phyloP scores from a whole-genome alignment of 768 basidiomycete species.

The Obba rivulosa region DNA sequence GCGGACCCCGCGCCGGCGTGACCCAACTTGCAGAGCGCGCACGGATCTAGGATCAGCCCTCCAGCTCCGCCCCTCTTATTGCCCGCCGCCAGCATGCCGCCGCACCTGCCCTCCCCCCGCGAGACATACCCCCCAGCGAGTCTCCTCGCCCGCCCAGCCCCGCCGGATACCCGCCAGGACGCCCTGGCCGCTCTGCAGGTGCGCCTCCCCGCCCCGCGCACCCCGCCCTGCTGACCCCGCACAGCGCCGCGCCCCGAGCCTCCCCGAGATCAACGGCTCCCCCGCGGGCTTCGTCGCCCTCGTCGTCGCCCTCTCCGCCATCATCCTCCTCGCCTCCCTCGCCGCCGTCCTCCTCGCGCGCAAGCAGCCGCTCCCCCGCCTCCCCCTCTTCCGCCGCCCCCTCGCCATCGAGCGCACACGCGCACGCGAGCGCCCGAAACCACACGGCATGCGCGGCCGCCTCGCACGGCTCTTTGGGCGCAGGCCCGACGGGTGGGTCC shows the following conservation, averaged over 20 bases:
- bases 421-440: constrained; percentile 14
- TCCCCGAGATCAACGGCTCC: constrained; percentile 22
- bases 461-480: constrained; percentile 24
- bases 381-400: constrained; percentile 29
- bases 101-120: too few species aligned
- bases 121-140: too few species aligned
- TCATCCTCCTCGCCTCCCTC: constrained; percentile 48
- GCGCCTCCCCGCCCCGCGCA: too few species aligned
- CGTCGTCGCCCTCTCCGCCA: constrained; percentile 46
- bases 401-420: constrained; percentile 17
- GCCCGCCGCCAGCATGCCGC: too few species aligned
- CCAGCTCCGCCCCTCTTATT: too few species aligned
- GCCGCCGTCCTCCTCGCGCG: constrained; percentile 55
- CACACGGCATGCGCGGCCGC: constrained; percentile 25
- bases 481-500: constrained; percentile 43
- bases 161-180: too few species aligned
- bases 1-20: too few species aligned
- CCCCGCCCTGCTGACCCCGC: too few species aligned
- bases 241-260: background rate
- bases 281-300: constrained; percentile 54
- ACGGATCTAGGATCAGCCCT: too few species aligned
- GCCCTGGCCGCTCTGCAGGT: too few species aligned
- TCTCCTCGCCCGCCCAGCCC: too few species aligned
- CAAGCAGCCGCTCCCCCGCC: constrained; percentile 32
- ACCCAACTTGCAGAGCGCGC: too few species aligned